Evolutionary conservation across 108 stramenopile species (phyloP), one percentile per base, ranked within the genome.

Genomic region (Nitzschia sp.): DNA sequence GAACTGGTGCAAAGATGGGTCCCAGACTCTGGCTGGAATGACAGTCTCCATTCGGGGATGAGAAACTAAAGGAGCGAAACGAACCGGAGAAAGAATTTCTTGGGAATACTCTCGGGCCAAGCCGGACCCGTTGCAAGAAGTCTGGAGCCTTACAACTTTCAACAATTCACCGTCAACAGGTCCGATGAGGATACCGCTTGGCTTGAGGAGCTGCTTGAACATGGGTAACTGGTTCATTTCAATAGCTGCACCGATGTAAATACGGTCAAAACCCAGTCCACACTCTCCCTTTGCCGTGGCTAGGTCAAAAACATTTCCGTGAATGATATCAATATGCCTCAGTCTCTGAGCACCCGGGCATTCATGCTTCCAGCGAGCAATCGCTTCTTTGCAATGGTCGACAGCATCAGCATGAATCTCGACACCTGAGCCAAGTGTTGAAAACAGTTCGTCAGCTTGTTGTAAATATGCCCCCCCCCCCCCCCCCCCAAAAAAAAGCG

Each of bases 81-180:
- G 79, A 16, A 93, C 92, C 28, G 85, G 79, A 1, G 89, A 87
- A 9, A 93, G 47, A 52, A 89, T 77, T 59, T 85, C 74, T 25
- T 80, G 78, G 3, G 78, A 71, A 64, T 79, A 93, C 38, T 89
- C 81, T 60, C 75, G 62, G 1, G 30, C 60, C 21, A 65, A 5
- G 66, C 38, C 60, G 0, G 23, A 27, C 13, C 0, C 54, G 53
- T 19, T 32, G 33, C 29, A 59, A 63, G 13, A 62, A 52, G 30
- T 67, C 25, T 72, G 77, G 22, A 80, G 67, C 38, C 92, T 82
- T n/a, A 80, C 59, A 11, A 91, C 81, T 53, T 89, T 88, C 28
- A 94, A 80, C 41, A 94, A 81, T 61, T 94, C 87, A 55, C 89
- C 90, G 9, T 86, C 90, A 2, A 94, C 93, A 80, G 93, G 93